A percentile compares a stretch with the other conserved stretches of the same genome.
Evolutionary conservation across 2,329 filamentous ascomycete genomes (phyloP).

Genomic region (Stemphylium beticola): DNA sequence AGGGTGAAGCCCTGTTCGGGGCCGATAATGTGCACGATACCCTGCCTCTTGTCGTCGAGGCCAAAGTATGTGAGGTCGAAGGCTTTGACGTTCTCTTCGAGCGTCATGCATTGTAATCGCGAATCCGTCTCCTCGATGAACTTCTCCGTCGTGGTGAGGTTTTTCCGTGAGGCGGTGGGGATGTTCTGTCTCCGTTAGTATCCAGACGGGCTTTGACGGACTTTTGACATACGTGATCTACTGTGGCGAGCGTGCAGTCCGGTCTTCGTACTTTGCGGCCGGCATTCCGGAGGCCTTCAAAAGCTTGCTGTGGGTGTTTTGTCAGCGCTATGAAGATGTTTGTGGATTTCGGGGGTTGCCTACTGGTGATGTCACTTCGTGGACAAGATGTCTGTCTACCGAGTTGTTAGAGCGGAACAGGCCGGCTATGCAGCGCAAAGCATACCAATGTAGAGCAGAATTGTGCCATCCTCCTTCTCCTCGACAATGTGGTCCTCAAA

Average conservation of each 20-base stretch:
- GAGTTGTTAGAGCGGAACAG: constrained; percentile 28
- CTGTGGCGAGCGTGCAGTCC: constrained; percentile 95
- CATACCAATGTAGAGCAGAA: constrained; percentile 90
- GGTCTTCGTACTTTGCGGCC: constrained; percentile 86
- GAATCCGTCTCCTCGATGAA: constrained; percentile 97
- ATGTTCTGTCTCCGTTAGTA: constrained; percentile 71
- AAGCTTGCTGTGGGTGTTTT: constrained; percentile 74
- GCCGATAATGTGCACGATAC: constrained; percentile 97
- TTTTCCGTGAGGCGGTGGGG: constrained; percentile 87
- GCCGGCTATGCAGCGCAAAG: constrained; percentile 12
- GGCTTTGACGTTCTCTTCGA: constrained; percentile 96
- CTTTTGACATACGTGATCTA: constrained; percentile 80
- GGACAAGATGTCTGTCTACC: constrained; percentile 89
- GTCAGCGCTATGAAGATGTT: constrained; percentile 13
- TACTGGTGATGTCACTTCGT: constrained; percentile 97
- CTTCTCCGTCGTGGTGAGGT: constrained; percentile 88
- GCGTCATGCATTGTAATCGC: constrained; percentile 88
- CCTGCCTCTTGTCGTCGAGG: constrained; percentile 93
- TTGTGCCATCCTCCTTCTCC: constrained; percentile 90
- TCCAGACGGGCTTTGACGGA: not conserved
- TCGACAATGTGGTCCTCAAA: constrained; percentile 93
- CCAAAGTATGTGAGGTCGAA: constrained; percentile 98
- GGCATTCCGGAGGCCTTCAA: constrained; percentile 92
- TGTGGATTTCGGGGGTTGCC: constrained; percentile 25
- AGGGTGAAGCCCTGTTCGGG: constrained; percentile 99